Evolutionary conservation across 2,329 filamentous ascomycete species (phyloP).

Genomic region (Fusarium sp.): DNA sequence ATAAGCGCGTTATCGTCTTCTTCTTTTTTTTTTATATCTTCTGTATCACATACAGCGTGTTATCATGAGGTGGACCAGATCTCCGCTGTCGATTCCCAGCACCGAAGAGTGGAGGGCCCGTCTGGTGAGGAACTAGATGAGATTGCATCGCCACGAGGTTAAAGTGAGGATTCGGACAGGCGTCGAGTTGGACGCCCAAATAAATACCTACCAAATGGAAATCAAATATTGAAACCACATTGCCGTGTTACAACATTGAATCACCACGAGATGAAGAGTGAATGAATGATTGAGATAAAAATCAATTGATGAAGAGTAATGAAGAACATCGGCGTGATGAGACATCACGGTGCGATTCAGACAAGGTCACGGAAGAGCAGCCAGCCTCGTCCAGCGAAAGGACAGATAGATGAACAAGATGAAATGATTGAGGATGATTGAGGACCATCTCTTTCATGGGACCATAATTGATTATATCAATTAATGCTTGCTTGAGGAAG

Average conservation of each 20-base stretch:
- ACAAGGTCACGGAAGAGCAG: conserved; percentile 21
- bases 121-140: conserved; percentile 47
- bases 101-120: conserved; percentile 73
- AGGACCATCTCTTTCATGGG: background rate
- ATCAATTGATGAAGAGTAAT: conserved; percentile 1
- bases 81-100: conserved; percentile 73
- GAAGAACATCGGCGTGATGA: conserved; percentile 10
- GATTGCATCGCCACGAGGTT: conserved; percentile 72
- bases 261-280: conserved; percentile 1
- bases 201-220: conserved; percentile 52
- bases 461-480: conserved; percentile 9
- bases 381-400: conserved; percentile 6
- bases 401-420: conserved; percentile 1
- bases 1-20: conserved; percentile 52
- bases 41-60: conserved; percentile 61
- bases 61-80: conserved; percentile 61
- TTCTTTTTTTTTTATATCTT: conserved; percentile 59
- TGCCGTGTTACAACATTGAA: conserved; percentile 16
- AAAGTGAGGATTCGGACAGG: conserved; percentile 72
- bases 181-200: conserved; percentile 70
- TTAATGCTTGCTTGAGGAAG: background rate
- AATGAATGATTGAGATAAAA: background rate
- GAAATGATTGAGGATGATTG: background rate
- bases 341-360: conserved; percentile 12
- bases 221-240: conserved; percentile 39